Percentiles rank a stretch among this genome's conserved stretches.
Evolutionary conservation across 2,329 filamentous ascomycete genomes (phyloP).

Genomic region (Anthostomella pinea): DNA sequence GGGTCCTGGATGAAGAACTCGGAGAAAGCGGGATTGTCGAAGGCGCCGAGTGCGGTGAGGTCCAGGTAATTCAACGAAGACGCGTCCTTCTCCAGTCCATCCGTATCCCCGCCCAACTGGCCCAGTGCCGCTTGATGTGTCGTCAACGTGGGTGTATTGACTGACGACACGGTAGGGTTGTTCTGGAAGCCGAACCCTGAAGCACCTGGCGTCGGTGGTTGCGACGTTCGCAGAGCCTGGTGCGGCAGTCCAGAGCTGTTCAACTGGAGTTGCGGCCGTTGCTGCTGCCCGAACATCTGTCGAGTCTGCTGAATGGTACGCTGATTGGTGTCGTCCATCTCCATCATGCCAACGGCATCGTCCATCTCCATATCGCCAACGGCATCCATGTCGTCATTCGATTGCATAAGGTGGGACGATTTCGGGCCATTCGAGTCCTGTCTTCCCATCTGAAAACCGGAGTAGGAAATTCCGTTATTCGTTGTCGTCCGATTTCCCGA

Average conservation of each 20-base stretch:
- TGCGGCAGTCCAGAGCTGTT: conserved; percentile 73
- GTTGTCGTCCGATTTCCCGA: conserved; percentile 25
- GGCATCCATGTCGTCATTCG: conserved; percentile 70
- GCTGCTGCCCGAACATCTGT: conserved; percentile 64
- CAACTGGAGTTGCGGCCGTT: conserved; percentile 73
- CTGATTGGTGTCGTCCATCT: conserved; percentile 57
- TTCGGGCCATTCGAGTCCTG: conserved; percentile 36
- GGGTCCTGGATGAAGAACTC: conserved; percentile 82
- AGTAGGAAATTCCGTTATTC: conserved; percentile 16
- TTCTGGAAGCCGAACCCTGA: conserved; percentile 78
- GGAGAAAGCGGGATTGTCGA: conserved; percentile 53
- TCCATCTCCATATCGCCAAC: conserved; percentile 98
- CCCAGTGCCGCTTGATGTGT: conserved; percentile 62
- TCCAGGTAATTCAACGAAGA: conserved; percentile 59
- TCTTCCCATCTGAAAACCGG: conserved; percentile 41
- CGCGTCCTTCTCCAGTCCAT: conserved; percentile 72
- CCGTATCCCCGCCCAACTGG: conserved; percentile 63
- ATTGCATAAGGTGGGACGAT: conserved; percentile 42
- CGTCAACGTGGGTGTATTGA: conserved; percentile 89
- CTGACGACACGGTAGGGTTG: conserved; percentile 94
- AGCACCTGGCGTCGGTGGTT: conserved; percentile 79
- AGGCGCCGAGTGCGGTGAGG: conserved; percentile 54
- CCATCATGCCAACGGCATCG: conserved; percentile 67
- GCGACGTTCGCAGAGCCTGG: conserved; percentile 79
- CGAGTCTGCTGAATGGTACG: conserved; percentile 67